Evolutionary conservation across 768 basidiomycete species (phyloP).

Genomic region (Termitomyces sp.): DNA sequence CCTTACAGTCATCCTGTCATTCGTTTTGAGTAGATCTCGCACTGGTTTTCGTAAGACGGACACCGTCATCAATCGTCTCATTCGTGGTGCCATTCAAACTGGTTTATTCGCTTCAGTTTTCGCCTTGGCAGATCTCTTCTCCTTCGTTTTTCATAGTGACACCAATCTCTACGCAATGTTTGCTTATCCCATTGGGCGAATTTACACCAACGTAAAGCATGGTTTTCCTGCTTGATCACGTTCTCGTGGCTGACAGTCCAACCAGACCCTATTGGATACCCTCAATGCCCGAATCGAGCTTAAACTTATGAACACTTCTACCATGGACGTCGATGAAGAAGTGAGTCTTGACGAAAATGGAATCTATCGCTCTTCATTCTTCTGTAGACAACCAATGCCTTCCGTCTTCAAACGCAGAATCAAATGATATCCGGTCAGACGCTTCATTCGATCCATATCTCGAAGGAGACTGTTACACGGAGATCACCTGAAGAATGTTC

Average conservation of each 20-base stretch:
- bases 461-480: slow-evolving; percentile 20
- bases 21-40: slow-evolving; percentile 33
- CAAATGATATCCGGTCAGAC: slow-evolving; percentile 17
- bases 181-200: slow-evolving; percentile 24
- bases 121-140: slow-evolving; percentile 44
- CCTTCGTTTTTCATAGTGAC: slow-evolving; percentile 29
- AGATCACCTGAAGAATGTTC: slow-evolving; percentile 13
- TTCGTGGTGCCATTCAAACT: slow-evolving; percentile 51
- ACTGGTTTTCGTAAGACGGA: slow-evolving; percentile 51
- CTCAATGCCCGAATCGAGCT: slow-evolving; percentile 34
- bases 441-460: slow-evolving; percentile 20
- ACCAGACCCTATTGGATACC: slow-evolving; percentile 39
- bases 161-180: slow-evolving; percentile 24
- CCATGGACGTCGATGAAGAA: slow-evolving; percentile 24
- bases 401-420: slow-evolving; percentile 19
- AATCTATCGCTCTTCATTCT: background rate
- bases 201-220: slow-evolving; percentile 37
- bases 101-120: slow-evolving; percentile 49
- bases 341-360: slow-evolving; percentile 10
- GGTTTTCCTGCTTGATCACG: background rate
- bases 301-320: slow-evolving; percentile 18
- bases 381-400: slow-evolving; percentile 16
- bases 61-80: slow-evolving; percentile 46
- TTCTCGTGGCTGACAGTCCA: background rate
- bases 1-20: slow-evolving; percentile 21